Evolutionary conservation across 768 basidiomycete species (phyloP).

Genomic region (Kwoniella mangroviensis): DNA sequence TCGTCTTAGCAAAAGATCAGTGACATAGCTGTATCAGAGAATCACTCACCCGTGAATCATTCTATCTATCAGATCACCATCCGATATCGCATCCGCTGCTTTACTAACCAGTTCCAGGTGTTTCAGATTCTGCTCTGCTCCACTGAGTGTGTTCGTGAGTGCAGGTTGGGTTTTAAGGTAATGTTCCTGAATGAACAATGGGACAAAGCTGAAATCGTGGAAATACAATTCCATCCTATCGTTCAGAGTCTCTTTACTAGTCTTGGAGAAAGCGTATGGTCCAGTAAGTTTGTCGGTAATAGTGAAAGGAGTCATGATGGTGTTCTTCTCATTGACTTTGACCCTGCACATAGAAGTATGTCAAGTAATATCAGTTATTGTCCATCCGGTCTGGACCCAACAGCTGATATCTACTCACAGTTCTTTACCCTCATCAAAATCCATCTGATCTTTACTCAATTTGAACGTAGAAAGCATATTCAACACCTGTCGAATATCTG

Average conservation of each 20-base stretch:
- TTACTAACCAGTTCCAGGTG: constrained; percentile 79
- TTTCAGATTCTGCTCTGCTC: constrained; percentile 71
- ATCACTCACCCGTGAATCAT: constrained; percentile 83
- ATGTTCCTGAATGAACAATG: constrained; percentile 98
- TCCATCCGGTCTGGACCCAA: neutral
- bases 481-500: constrained; percentile 90
- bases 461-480: constrained; percentile 99
- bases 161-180: constrained; percentile 85
- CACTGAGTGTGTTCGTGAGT: constrained; percentile 62
- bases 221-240: constrained; percentile 98
- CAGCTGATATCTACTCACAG: constrained; percentile 65
- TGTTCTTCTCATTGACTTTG: constrained; percentile 89
- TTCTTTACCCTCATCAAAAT: constrained; percentile 88
- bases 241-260: constrained; percentile 75
- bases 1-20: neutral
- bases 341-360: constrained; percentile 46
- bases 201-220: constrained; percentile 91
- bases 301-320: constrained; percentile 88
- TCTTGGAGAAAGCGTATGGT: constrained; percentile 85
- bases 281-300: constrained; percentile 86
- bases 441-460: constrained; percentile 74
- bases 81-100: constrained; percentile 90
- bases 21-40: neutral
- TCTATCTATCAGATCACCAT: constrained; percentile 89
- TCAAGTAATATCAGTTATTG: neutral